These are phyloP conservation scores for Vicia faba DNA, from an alignment of 306 rosid species.

Conservation along the genomic window DNA sequence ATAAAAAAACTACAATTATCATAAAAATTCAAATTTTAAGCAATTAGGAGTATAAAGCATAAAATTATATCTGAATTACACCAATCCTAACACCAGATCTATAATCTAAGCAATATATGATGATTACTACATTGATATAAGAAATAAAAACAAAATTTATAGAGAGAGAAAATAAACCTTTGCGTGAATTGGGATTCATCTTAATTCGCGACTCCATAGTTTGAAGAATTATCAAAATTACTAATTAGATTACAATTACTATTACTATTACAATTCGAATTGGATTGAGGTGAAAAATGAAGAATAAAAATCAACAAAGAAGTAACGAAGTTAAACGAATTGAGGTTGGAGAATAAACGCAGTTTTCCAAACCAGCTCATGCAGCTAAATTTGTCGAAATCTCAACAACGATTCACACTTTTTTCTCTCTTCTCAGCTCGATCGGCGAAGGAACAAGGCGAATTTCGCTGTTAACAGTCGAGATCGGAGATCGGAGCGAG, in stretches of 20 bases:
- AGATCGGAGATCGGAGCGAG: conserved; percentile 1
- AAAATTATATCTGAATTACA: not conserved
- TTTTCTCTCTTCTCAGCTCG: conserved; percentile 19
- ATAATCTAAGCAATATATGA: not conserved
- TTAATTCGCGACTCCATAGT: conserved; percentile 71
- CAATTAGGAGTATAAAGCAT: conserved; percentile 16
- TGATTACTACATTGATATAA: not conserved
- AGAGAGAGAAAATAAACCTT: conserved; percentile 47
- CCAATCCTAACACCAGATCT: conserved; percentile 6
- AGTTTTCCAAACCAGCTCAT: conserved; percentile 97
- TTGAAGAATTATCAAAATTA: conserved; percentile 35
- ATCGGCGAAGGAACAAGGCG: conserved; percentile 3
- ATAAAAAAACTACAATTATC: not conserved
- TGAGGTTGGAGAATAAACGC: conserved; percentile 67
- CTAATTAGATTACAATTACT: conserved; percentile 10
- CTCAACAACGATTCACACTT: not conserved
- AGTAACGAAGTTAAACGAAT: conserved; percentile 73
- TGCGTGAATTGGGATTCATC: conserved; percentile 73
- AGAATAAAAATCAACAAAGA: conserved; percentile 79
- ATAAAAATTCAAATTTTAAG: not conserved
- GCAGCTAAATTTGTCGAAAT: conserved; percentile 55
- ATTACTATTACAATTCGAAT: conserved; percentile 9
- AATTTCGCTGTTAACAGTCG: not conserved
- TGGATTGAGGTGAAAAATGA: conserved; percentile 78
- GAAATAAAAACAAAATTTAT: conserved; percentile 1